Evolutionary conservation across 108 stramenopile species (phyloP).

Genomic region (Cyclotella atomus): DNA sequence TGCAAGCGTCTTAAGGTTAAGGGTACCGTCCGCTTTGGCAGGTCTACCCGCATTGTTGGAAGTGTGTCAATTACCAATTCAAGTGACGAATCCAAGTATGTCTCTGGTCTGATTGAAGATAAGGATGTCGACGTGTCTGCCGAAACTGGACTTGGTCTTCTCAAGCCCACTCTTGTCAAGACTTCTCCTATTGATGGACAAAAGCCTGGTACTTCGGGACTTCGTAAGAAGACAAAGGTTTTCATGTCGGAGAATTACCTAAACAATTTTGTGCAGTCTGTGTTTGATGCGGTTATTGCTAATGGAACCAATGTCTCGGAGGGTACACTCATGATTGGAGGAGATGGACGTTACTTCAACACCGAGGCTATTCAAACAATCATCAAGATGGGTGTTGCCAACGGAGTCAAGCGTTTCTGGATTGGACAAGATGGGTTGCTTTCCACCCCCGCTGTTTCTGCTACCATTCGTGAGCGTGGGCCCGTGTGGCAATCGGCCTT

Average conservation of each 20-base stretch:
- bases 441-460: constrained; percentile 98
- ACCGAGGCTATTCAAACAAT: constrained; percentile 95
- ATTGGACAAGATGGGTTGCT: constrained; percentile 97
- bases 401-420: constrained; percentile 96
- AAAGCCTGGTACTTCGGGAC: constrained; percentile 99
- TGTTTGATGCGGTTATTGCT: constrained; percentile 91
- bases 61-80: constrained; percentile 87
- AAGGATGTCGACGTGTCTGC: constrained; percentile 89
- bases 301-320: constrained; percentile 86
- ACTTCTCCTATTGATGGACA: constrained; percentile 96
- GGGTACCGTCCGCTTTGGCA: constrained; percentile 88
- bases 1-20: constrained; percentile 91
- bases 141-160: constrained; percentile 83
- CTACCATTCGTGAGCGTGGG: constrained; percentile 95
- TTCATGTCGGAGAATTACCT: constrained; percentile 96
- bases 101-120: constrained; percentile 84
- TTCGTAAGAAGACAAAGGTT: constrained; percentile 98
- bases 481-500: constrained; percentile 96
- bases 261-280: constrained; percentile 98
- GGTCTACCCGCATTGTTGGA: constrained; percentile 89
- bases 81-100: constrained; percentile 89
- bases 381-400: constrained; percentile 95
- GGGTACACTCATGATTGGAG: constrained; percentile 95
- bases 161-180: constrained; percentile 76
- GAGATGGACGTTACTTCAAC: constrained; percentile 99